Conservation (phyloP, 441 rosid species). For the Melastoma candidum region DNA sequence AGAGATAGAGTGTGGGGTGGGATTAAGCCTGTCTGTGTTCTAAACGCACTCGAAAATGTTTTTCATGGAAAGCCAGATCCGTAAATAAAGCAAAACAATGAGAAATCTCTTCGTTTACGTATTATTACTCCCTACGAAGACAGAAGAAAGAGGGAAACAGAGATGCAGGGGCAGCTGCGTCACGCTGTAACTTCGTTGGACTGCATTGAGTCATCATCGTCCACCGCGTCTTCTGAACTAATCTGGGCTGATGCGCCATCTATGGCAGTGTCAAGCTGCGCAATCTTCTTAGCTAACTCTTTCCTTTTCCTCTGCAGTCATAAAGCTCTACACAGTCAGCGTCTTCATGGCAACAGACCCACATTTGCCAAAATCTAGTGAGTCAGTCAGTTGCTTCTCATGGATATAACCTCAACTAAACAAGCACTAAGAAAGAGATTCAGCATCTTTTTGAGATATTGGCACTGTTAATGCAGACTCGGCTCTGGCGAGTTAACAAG, state of each 20-base stretch:
- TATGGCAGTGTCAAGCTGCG: slow-evolving; percentile 57
- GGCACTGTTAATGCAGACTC: not conserved
- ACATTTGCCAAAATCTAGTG: too few relatives aligned
- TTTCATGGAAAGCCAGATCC: too few relatives aligned
- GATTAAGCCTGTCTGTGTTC: too few relatives aligned
- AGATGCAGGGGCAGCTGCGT: slow-evolving; percentile 11
- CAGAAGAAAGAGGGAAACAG: too few relatives aligned
- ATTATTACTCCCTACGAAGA: too few relatives aligned
- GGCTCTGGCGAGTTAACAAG: too few relatives aligned
- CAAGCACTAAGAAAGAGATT: not conserved
- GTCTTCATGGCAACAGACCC: too few relatives aligned
- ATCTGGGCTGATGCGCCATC: slow-evolving; percentile 58
- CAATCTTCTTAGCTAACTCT: slow-evolving; percentile 52
- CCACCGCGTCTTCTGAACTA: slow-evolving; percentile 40
- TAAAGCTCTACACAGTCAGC: not conserved
- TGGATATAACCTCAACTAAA: not conserved
- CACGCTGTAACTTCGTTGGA: slow-evolving; percentile 51
- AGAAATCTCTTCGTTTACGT: too few relatives aligned
- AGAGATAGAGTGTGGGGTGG: too few relatives aligned
- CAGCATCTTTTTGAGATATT: too few relatives aligned
- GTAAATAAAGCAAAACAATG: too few relatives aligned
- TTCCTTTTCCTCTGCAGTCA: slow-evolving; percentile 61
- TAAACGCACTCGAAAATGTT: too few relatives aligned
- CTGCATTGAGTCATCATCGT: slow-evolving; percentile 38
- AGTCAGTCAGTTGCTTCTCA: not conserved